phyloP scores from a whole-genome alignment of 1,284 basidiomycete species.

The Cryptococcus hybrid region DNA sequence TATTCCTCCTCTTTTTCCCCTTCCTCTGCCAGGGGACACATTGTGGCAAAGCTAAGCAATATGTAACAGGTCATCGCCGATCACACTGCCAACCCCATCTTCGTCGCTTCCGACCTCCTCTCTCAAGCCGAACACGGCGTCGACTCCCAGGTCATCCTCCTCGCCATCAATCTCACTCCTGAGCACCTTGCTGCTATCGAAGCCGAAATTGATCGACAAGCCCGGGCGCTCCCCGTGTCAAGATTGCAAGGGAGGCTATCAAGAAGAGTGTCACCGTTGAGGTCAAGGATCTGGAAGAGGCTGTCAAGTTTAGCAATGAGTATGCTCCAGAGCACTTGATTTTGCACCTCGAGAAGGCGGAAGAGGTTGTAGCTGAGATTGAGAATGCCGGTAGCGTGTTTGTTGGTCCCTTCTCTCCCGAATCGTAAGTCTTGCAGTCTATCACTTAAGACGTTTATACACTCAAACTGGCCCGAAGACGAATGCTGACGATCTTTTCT shows the following conservation, averaged over 20 bases:
- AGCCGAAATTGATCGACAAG: constrained; percentile 82
- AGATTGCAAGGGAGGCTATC: constrained; percentile 88
- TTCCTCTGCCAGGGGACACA: background rate
- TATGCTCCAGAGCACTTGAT: constrained; percentile 98
- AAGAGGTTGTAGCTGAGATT: constrained; percentile 63
- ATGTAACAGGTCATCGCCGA: constrained; percentile 82
- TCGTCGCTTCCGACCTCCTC: constrained; percentile 93
- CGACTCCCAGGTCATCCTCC: constrained; percentile 95
- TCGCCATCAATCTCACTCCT: constrained; percentile 69
- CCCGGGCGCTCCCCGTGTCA: constrained; percentile 78
- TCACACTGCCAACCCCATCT: constrained; percentile 75
- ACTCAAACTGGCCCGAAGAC: background rate
- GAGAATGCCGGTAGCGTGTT: constrained; percentile 96
- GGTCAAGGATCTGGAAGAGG: constrained; percentile 66
- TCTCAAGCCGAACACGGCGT: constrained; percentile 98
- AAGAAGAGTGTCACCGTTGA: constrained; percentile 88
- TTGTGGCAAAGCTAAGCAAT: background rate
- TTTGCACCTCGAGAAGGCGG: constrained; percentile 74
- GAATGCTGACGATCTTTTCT: background rate
- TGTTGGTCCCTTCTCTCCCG: constrained; percentile 89
- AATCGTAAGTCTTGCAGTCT: constrained; percentile 61
- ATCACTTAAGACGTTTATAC: too few species aligned
- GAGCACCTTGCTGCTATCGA: constrained; percentile 73
- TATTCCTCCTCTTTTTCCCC: background rate
- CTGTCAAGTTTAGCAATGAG: constrained; percentile 87